Evolutionary conservation across 805 yeast genomes (phyloP), one percentile per base, ranked within the genome.

Genomic region (Candida awuae): DNA sequence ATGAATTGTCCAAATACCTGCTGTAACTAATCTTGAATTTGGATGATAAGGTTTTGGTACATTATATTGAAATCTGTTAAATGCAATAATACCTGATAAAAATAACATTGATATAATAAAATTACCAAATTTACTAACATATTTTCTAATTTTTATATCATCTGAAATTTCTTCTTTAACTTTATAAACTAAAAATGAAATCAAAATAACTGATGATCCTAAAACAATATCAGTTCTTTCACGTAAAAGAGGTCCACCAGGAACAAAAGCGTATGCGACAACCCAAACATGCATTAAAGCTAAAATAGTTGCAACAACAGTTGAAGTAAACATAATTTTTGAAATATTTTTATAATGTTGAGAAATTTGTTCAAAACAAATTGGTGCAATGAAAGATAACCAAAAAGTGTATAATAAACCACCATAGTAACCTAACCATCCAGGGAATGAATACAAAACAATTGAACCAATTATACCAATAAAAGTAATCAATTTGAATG

Each of bases 1-100:
- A 64, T 92, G 98, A 47, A 92, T 80, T 17, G 97, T 90, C 98
- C 98, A 92, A 45, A 92, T 88, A 58, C 97, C 98, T 3, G 97
- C 88, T 1, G 96, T 87, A 51, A 92, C 73, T 4, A 84, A 58
- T 49, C 78, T 73, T 3, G 84, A 70, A n/a, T 69, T 69, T 12
- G 86, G 79, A 51, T 79, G 82, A 50, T 74, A 71, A 9, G 92
- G 87, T 39, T 59, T 59, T 12, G 88, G 87, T 23, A 76, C 77
- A 13, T 61, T 64, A 41, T 76, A 67, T 49, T 77, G 75, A 56
- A 77, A 68, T 40, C 87, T 67, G 29, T 67, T 54, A 41, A 77
- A 69, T 10, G 79, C 70, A 37, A 82, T 68, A 10, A 75, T 51
- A 3, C 75, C 65, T 4, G 77, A 61, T 16, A 77, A 48, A 2